A percentile compares a stretch with the other conserved stretches of the same genome.
phyloP scores from a whole-genome alignment of 2,329 filamentous ascomycete genomes.

The Elsinoe perseae region DNA sequence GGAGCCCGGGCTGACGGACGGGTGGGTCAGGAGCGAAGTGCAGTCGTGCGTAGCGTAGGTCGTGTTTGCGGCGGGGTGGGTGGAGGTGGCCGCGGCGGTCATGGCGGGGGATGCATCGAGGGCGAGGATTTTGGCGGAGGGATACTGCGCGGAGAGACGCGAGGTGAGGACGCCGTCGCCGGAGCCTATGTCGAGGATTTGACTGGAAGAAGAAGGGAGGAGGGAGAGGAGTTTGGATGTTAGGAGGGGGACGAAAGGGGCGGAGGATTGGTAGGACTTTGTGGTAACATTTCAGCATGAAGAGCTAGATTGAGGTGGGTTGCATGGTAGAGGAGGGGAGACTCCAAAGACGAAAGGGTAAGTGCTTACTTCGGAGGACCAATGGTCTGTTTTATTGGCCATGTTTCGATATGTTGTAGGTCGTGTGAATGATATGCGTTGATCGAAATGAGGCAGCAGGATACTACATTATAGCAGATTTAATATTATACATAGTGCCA shows the following conservation, averaged over 20 bases:
- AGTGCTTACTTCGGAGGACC: conserved; percentile 23
- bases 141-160: conserved; percentile 27
- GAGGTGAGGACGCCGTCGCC: conserved; percentile 36
- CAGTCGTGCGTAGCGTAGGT: conserved; percentile 30
- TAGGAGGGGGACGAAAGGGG: conserved; percentile 36
- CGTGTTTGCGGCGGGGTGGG: conserved; percentile 19
- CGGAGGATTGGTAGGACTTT: conserved; percentile 31
- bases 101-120: conserved; percentile 36
- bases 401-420: neutral
- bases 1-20: conserved; percentile 18
- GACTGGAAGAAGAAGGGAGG: conserved; percentile 26
- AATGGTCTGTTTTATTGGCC: conserved; percentile 25
- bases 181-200: conserved; percentile 36
- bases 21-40: conserved; percentile 22
- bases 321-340: neutral
- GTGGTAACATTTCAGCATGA: neutral
- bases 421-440: too few relatives aligned
- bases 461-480: too few relatives aligned
- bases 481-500: neutral
- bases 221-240: conserved; percentile 33
- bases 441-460: too few relatives aligned
- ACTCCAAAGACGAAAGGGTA: too few relatives aligned
- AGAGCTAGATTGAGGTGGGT: neutral
- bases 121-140: conserved; percentile 29
- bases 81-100: conserved; percentile 31